Conservation (phyloP, 352 stramenopile genomes). For the Aphanomyces invadans region DNA sequence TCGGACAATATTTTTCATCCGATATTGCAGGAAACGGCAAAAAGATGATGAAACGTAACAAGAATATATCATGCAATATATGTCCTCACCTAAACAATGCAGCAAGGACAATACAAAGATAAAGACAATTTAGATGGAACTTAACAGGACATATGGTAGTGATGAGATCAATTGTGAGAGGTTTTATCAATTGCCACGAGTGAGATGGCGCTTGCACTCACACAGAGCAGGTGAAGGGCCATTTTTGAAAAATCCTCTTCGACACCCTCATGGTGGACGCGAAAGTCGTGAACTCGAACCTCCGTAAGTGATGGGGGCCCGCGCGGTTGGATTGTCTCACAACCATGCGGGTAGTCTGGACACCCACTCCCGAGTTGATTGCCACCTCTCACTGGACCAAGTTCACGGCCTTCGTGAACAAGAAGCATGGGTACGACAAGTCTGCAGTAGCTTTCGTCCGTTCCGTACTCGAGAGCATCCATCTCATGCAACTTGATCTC, state of each 20-base stretch:
- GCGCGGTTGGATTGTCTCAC: background rate
- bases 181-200: background rate
- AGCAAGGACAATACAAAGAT: background rate
- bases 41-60: too few relatives aligned
- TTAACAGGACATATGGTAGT: background rate
- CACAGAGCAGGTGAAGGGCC: background rate
- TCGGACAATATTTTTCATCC: too few relatives aligned
- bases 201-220: background rate
- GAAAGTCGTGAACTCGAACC: slow-evolving; percentile 3
- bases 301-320: slow-evolving; percentile 6
- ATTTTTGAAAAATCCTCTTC: slow-evolving; percentile 5
- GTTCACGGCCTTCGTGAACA: slow-evolving; percentile 57
- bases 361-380: slow-evolving; percentile 36
- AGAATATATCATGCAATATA: too few relatives aligned
- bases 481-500: background rate
- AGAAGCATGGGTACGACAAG: slow-evolving; percentile 41
- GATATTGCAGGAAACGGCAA: too few relatives aligned
- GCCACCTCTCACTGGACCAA: slow-evolving; percentile 55
- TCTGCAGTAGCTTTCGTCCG: too few relatives aligned
- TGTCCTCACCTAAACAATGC: background rate
- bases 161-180: background rate
- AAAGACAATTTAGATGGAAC: background rate
- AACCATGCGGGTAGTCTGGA: slow-evolving; percentile 44
- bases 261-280: background rate
- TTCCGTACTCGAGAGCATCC: background rate